These are phyloP conservation scores for Cytospora chrysosperma DNA, from an alignment of 2,329 filamentous ascomycete species.

Conservation along the genomic window DNA sequence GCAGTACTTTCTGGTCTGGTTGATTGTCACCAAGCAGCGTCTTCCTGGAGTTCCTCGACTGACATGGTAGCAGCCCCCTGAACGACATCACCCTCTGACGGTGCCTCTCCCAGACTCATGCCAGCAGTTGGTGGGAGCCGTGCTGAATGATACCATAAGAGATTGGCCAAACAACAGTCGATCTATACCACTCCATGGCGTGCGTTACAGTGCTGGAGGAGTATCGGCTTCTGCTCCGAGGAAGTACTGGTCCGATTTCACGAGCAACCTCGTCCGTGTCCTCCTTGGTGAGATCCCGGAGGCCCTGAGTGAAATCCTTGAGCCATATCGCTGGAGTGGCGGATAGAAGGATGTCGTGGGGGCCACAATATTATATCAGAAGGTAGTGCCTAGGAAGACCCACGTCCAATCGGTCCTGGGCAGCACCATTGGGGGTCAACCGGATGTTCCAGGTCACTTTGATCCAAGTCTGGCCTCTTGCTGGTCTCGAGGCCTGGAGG, in stretches of 20 bases:
- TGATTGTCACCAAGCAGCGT: slow-evolving; percentile 37
- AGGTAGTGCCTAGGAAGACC: slow-evolving; percentile 33
- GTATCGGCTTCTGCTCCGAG: neutral
- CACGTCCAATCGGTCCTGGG: slow-evolving; percentile 21
- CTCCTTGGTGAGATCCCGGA: slow-evolving; percentile 1
- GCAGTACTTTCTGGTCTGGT: slow-evolving; percentile 43
- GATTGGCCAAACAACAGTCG: slow-evolving; percentile 11
- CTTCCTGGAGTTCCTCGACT: slow-evolving; percentile 42
- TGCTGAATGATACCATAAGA: neutral
- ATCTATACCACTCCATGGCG: slow-evolving; percentile 9
- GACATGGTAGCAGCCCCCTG: slow-evolving; percentile 46
- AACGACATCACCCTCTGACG: slow-evolving; percentile 34
- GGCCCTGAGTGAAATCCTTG: neutral
- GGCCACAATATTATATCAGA: slow-evolving; percentile 17
- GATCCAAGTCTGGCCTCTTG: slow-evolving; percentile 53
- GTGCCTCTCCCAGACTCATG: slow-evolving; percentile 20
- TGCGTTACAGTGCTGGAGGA: neutral
- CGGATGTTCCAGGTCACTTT: slow-evolving; percentile 24
- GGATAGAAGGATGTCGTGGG: slow-evolving; percentile 26
- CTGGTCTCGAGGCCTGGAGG: slow-evolving; percentile 60
- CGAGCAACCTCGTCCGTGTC: slow-evolving; percentile 1
- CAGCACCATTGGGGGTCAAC: slow-evolving; percentile 2
- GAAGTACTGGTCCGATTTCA: slow-evolving; percentile 4
- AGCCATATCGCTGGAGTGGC: neutral
- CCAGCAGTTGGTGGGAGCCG: slow-evolving; percentile 8